Conservation (phyloP, 2,329 filamentous ascomycete species). For the Fusarium sp. region DNA sequence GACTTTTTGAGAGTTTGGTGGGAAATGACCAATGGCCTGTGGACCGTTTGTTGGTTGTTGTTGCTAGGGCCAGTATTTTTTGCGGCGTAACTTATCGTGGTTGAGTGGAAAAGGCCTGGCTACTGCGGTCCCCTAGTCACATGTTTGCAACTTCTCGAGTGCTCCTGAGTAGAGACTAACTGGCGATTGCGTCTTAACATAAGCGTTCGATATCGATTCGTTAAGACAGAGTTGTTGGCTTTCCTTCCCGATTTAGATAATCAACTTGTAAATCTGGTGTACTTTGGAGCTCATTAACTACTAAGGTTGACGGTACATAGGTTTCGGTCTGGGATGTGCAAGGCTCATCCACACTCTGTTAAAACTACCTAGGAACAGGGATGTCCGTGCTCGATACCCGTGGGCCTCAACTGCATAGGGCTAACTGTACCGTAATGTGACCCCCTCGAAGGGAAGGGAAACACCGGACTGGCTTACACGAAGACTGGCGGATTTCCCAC, state of each 20-base stretch:
- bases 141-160: neutral
- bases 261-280: slow-evolving; percentile 22
- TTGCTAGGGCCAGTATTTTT: slow-evolving; percentile 33
- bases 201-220: neutral
- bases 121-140: neutral
- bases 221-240: neutral
- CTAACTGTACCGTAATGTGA: neutral
- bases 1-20: neutral
- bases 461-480: too few species aligned
- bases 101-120: neutral
- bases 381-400: slow-evolving; percentile 20
- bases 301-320: slow-evolving; percentile 18
- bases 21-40: slow-evolving; percentile 24
- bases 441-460: too few species aligned
- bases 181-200: neutral
- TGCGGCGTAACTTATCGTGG: slow-evolving; percentile 41
- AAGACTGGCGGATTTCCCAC: too few species aligned
- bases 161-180: neutral
- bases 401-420: slow-evolving; percentile 6
- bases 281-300: slow-evolving; percentile 14
- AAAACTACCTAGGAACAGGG: slow-evolving; percentile 21
- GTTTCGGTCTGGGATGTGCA: slow-evolving; percentile 28
- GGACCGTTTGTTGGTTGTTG: slow-evolving; percentile 40
- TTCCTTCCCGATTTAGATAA: slow-evolving; percentile 3
- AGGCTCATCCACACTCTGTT: slow-evolving; percentile 14